These are phyloP conservation scores for Colletotrichum sp. DNA, from an alignment of 2,329 filamentous ascomycete genomes.

Conservation along the genomic window DNA sequence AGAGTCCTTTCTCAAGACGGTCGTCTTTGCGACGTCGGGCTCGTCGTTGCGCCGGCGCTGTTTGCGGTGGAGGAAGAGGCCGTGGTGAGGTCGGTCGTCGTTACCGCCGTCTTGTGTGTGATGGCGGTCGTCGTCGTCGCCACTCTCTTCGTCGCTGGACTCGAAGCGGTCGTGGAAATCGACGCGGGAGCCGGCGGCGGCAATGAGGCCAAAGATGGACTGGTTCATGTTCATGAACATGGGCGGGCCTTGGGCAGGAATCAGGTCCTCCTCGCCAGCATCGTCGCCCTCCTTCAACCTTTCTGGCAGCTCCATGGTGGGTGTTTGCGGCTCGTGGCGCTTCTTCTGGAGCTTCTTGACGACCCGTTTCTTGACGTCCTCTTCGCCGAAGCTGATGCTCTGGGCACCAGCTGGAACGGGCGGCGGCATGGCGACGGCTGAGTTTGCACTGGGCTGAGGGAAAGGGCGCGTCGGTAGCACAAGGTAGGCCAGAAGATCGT, in stretches of 20 bases:
- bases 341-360: constrained; percentile 51
- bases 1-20: constrained; percentile 31
- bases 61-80: constrained; percentile 23
- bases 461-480: background rate
- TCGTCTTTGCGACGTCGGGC: constrained; percentile 31
- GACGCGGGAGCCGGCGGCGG: constrained; percentile 81
- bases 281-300: constrained; percentile 56
- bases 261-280: constrained; percentile 51
- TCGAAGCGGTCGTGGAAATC: constrained; percentile 85
- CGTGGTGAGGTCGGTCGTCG: background rate
- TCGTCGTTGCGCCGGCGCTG: constrained; percentile 45
- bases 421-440: constrained; percentile 9
- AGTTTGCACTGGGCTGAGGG: constrained; percentile 2
- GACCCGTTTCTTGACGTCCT: constrained; percentile 41
- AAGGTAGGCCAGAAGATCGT: background rate
- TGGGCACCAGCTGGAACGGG: constrained; percentile 6
- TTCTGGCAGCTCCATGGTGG: constrained; percentile 56
- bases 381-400: constrained; percentile 34
- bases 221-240: constrained; percentile 84
- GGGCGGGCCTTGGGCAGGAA: constrained; percentile 48
- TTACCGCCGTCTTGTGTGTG: background rate
- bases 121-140: constrained; percentile 41
- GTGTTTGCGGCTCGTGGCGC: constrained; percentile 39
- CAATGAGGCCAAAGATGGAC: constrained; percentile 91
- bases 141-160: constrained; percentile 83